These are phyloP conservation scores for Luffa aegyptiaca DNA, from an alignment of 306 rosid genomes.

Conservation along the genomic window DNA sequence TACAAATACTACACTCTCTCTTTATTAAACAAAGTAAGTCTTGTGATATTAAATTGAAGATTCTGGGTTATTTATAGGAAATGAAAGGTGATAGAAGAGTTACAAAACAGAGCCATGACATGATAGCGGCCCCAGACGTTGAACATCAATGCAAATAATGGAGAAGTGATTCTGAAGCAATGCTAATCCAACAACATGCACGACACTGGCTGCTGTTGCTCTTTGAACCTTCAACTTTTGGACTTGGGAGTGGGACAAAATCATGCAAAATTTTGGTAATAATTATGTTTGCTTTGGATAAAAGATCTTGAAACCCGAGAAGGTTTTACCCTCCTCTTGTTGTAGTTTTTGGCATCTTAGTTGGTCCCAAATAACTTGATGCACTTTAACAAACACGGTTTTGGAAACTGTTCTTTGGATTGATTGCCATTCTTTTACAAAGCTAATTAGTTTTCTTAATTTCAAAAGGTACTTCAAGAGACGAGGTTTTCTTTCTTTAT, in stretches of 20 bases:
- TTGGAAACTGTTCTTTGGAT: background rate
- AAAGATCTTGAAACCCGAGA: background rate
- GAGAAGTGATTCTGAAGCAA: conserved; percentile 50
- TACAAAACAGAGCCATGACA: background rate
- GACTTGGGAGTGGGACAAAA: background rate
- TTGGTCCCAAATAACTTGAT: background rate
- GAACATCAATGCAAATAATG: conserved; percentile 26
- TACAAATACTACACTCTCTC: background rate
- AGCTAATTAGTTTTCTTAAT: background rate
- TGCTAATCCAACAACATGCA: conserved; percentile 19
- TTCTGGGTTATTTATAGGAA: background rate
- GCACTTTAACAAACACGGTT: conserved; percentile 10
- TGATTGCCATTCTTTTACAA: background rate
- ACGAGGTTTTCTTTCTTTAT: background rate
- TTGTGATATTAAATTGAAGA: background rate
- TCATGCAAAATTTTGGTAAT: conserved; percentile 11
- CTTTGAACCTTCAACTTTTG: background rate
- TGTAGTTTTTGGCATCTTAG: background rate
- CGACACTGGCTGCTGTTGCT: conserved; percentile 4
- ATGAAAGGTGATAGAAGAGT: background rate
- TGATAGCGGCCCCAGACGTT: conserved; percentile 23
- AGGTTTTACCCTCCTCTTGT: background rate
- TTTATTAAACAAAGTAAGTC: background rate
- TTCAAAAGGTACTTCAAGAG: background rate
- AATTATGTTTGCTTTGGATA: conserved; percentile 11